Conservation (phyloP, 176 grass and related monocot genomes). For the Eleusine coracana region DNA sequence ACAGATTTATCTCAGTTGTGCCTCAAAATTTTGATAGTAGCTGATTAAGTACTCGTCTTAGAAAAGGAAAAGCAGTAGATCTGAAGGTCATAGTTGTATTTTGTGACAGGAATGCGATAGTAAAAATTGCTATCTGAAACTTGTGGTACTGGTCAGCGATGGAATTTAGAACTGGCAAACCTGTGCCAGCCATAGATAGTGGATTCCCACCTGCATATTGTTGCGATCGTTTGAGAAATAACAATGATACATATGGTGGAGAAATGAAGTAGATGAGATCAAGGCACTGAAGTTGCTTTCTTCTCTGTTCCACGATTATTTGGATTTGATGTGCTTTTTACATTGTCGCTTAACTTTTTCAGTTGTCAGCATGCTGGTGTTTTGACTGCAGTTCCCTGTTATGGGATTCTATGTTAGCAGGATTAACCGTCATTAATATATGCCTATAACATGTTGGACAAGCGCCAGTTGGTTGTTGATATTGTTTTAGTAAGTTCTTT, state of each 20-base stretch:
- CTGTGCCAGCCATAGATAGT: background rate
- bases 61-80: background rate
- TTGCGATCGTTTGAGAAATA: constrained; percentile 21
- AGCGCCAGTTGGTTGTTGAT: too few species aligned
- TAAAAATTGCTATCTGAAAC: constrained; percentile 20
- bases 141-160: background rate
- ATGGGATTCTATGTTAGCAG: background rate
- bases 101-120: background rate
- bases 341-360: background rate
- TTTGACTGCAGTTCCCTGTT: background rate
- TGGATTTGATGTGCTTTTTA: background rate
- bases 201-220: background rate
- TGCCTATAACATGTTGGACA: background rate
- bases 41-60: constrained; percentile 9
- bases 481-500: too few species aligned
- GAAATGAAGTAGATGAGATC: background rate
- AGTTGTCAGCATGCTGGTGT: background rate
- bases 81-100: constrained; percentile 5
- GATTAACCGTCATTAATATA: background rate
- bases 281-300: background rate
- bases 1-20: constrained; percentile 23
- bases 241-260: constrained; percentile 29
- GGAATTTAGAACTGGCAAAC: background rate
- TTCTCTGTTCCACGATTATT: background rate
- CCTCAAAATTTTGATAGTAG: constrained; percentile 38